Evolutionary conservation across 345 rosid species (phyloP).

Genomic region (Moricandia arvensis): DNA sequence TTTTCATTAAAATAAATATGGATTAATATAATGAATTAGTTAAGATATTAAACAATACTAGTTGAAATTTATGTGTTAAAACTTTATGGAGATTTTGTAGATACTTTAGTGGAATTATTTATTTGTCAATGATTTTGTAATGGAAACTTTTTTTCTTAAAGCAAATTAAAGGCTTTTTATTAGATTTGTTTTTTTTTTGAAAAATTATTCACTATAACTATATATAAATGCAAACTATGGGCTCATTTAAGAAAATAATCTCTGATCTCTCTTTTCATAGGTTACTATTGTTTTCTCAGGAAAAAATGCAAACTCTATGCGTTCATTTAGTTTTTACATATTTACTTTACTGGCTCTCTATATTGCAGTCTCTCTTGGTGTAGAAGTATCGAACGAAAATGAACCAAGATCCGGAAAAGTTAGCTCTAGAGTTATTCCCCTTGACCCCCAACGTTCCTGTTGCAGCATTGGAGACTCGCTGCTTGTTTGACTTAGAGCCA

Average conservation of each 20-base stretch:
- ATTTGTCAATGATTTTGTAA: too few species aligned
- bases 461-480: background rate
- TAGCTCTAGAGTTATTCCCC: background rate
- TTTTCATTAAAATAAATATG: background rate
- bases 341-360: background rate
- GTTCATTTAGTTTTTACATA: background rate
- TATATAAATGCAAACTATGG: background rate
- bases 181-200: too few species aligned
- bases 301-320: background rate
- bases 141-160: too few species aligned
- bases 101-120: background rate
- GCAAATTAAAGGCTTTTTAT: too few species aligned
- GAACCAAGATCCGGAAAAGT: background rate
- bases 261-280: background rate
- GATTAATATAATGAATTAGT: background rate
- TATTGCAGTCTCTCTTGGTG: background rate
- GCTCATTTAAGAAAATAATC: background rate
- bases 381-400: background rate
- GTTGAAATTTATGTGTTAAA: background rate
- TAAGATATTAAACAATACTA: too few species aligned
- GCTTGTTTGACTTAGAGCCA: too few species aligned
- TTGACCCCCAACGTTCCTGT: background rate
- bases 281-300: background rate
- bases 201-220: background rate
- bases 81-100: background rate